These are phyloP conservation scores for Ustilago cynodontis DNA, from an alignment of 1,284 basidiomycete genomes.

Conservation along the genomic window DNA sequence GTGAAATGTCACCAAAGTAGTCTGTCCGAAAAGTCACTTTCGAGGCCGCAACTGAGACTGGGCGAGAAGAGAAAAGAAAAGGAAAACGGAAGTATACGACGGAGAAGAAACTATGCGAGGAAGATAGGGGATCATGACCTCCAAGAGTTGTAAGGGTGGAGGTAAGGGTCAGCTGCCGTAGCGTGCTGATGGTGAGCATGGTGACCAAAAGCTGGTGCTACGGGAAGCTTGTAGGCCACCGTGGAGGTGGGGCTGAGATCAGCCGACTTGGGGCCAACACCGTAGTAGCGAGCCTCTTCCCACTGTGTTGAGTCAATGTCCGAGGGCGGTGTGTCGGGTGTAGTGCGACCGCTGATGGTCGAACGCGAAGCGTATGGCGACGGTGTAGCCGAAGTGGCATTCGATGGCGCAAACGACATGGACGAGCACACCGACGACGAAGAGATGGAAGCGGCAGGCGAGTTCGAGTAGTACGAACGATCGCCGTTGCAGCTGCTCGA, in stretches of 20 bases:
- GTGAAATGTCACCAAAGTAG: background rate
- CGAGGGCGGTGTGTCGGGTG: constrained; percentile 63
- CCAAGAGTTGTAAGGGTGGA: constrained; percentile 51
- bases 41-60: constrained; percentile 1
- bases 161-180: constrained; percentile 34
- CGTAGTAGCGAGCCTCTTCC: constrained; percentile 46
- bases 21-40: background rate
- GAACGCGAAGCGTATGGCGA: constrained; percentile 53
- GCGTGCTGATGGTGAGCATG: constrained; percentile 16
- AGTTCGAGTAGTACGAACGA: constrained; percentile 38
- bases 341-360: constrained; percentile 58
- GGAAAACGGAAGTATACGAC: background rate
- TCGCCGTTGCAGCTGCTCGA: constrained; percentile 13
- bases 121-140: constrained; percentile 13
- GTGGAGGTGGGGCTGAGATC: constrained; percentile 29
- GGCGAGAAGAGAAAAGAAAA: background rate
- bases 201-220: constrained; percentile 7
- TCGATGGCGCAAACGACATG: constrained; percentile 39
- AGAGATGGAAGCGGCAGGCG: constrained; percentile 47
- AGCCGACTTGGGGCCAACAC: constrained; percentile 14
- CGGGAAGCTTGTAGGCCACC: constrained; percentile 25
- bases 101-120: background rate
- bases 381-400: constrained; percentile 43
- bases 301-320: constrained; percentile 51
- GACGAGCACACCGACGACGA: constrained; percentile 53